phyloP scores from a whole-genome alignment of 1,284 basidiomycete species.

The Moesziomyces sp. region DNA sequence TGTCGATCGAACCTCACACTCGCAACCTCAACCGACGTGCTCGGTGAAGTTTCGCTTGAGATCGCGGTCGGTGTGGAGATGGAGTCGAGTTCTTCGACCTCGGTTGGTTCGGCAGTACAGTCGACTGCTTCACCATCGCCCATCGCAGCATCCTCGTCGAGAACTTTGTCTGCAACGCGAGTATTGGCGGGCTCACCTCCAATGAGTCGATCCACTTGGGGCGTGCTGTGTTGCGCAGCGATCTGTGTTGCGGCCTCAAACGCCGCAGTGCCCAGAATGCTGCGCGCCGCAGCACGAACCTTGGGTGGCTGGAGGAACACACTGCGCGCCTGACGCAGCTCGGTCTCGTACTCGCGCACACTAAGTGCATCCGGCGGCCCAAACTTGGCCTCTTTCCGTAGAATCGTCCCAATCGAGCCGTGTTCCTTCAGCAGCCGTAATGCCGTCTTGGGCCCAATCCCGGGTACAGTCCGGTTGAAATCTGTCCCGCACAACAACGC shows the following conservation, averaged over 20 bases:
- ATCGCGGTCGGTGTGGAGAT: neutral
- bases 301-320: slow-evolving; percentile 58
- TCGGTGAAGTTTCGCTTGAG: neutral
- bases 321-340: slow-evolving; percentile 51
- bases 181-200: neutral
- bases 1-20: slow-evolving; percentile 27
- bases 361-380: slow-evolving; percentile 53
- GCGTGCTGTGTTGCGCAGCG: neutral
- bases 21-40: neutral
- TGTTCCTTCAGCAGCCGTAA: slow-evolving; percentile 52
- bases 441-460: slow-evolving; percentile 54
- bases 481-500: slow-evolving; percentile 67
- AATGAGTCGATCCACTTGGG: slow-evolving; percentile 8
- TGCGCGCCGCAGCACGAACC: slow-evolving; percentile 35
- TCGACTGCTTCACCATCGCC: no score
- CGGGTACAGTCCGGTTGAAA: slow-evolving; percentile 63
- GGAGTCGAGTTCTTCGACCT: no score
- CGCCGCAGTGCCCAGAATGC: slow-evolving; percentile 19
- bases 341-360: slow-evolving; percentile 51
- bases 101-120: no score
- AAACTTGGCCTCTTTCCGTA: slow-evolving; percentile 36
- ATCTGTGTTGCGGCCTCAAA: slow-evolving; percentile 5
- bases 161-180: neutral
- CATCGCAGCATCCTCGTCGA: neutral
- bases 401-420: slow-evolving; percentile 44